Percentiles rank a stretch among this genome's conserved stretches.
phyloP scores from a whole-genome alignment of 139 green algal genomes.

The Tetraselmis striata region DNA sequence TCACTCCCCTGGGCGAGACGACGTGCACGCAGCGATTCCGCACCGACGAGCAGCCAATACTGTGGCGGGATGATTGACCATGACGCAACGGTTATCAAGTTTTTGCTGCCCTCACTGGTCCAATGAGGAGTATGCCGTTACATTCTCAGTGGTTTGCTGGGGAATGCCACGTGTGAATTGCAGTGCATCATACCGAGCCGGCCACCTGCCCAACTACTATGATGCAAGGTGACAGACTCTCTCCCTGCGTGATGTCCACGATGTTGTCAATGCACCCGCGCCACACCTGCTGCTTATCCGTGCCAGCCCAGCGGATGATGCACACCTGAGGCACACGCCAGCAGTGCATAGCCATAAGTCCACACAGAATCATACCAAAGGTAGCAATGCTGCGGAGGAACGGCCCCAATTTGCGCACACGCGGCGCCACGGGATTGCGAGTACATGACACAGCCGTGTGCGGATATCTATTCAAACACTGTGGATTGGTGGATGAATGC shows the following conservation, averaged over 20 bases:
- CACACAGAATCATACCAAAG: not conserved
- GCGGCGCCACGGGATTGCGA: too few species aligned
- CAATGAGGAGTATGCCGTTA: too few species aligned
- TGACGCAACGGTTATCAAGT: too few species aligned
- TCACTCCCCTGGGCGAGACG: constrained; percentile 49
- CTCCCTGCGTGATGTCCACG: constrained; percentile 21
- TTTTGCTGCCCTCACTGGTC: too few species aligned
- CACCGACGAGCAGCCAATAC: constrained; percentile 75
- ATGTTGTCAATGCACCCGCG: constrained; percentile 26
- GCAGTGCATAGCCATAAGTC: not conserved
- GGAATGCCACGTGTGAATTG: too few species aligned
- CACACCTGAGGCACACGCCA: constrained; percentile 24
- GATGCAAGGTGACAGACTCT: constrained; percentile 49
- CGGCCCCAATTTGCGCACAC: too few species aligned
- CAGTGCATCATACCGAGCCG: constrained; percentile 11
- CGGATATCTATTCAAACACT: too few species aligned
- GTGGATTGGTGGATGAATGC: not conserved
- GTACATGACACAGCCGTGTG: too few species aligned
- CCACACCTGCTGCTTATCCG: constrained; percentile 47
- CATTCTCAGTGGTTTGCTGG: too few species aligned
- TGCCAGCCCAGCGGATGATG: constrained; percentile 38
- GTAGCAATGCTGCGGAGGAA: too few species aligned
- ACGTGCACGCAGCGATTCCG: constrained; percentile 78
- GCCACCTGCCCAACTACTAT: constrained; percentile 42
- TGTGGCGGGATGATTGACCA: constrained; percentile 60